These are phyloP conservation scores for Trametes punicea DNA, from an alignment of 768 basidiomycete genomes.

Conservation along the genomic window DNA sequence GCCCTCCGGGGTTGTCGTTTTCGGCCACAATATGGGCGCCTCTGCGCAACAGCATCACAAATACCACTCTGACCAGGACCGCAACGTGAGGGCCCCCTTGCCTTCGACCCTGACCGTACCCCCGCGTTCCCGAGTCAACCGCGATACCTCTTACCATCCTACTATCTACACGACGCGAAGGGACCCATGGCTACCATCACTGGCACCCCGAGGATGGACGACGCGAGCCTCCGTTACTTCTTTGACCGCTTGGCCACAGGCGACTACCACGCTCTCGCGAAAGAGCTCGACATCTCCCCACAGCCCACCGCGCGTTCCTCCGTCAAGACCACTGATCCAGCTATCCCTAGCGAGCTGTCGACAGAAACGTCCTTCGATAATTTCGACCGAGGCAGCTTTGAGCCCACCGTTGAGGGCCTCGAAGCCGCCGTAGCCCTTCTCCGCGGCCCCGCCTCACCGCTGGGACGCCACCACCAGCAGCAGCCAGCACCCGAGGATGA, in stretches of 20 bases:
- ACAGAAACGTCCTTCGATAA: conserved; percentile 8
- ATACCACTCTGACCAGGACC: conserved; percentile 1
- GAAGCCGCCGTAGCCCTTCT: conserved; percentile 13
- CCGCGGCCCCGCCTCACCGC: neutral
- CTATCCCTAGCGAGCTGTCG: neutral
- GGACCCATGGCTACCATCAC: neutral
- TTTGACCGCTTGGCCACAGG: conserved; percentile 18
- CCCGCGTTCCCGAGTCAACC: neutral
- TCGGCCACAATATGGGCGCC: conserved; percentile 9
- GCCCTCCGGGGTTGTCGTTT: neutral
- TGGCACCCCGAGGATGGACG: neutral
- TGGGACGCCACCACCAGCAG: neutral
- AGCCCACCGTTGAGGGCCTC: conserved; percentile 10
- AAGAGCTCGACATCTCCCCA: conserved; percentile 6
- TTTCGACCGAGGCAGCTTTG: conserved; percentile 1
- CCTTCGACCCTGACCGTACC: neutral
- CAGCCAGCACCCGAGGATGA: conserved; percentile 1
- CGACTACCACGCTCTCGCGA: conserved; percentile 14
- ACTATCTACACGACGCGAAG: neutral
- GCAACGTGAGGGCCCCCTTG: conserved; percentile 2
- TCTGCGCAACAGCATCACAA: neutral
- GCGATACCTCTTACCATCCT: neutral
- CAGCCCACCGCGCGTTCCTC: neutral
- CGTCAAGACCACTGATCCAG: neutral
- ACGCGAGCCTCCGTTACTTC: conserved; percentile 8